Conservation (phyloP, 2,329 filamentous ascomycete species). For the Aspergillus sp. region DNA sequence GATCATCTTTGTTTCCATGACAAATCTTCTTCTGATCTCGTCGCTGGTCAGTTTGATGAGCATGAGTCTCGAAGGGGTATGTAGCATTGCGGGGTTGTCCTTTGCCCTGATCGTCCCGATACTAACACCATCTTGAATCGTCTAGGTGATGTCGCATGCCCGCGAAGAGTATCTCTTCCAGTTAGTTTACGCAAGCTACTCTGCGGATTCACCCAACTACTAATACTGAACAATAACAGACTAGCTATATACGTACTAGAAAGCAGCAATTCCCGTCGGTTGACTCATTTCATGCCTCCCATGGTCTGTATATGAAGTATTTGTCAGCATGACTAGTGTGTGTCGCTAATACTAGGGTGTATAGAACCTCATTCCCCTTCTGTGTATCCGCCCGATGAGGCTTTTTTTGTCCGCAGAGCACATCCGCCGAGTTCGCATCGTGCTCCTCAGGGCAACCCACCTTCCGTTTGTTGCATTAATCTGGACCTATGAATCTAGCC, state of each 20-base stretch:
- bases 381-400: slow-evolving; percentile 56
- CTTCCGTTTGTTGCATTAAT: slow-evolving; percentile 57
- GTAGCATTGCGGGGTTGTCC: slow-evolving; percentile 7
- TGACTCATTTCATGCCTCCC: slow-evolving; percentile 48
- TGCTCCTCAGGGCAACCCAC: slow-evolving; percentile 59
- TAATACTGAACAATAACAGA: slow-evolving; percentile 21
- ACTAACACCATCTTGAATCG: neutral
- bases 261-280: slow-evolving; percentile 44
- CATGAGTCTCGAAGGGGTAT: slow-evolving; percentile 56
- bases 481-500: slow-evolving; percentile 51
- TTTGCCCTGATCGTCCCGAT: neutral
- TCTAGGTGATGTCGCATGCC: slow-evolving; percentile 55
- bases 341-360: neutral
- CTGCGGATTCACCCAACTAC: neutral
- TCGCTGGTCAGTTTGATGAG: slow-evolving; percentile 58
- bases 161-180: slow-evolving; percentile 62
- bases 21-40: slow-evolving; percentile 60
- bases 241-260: slow-evolving; percentile 45
- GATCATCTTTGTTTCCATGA: slow-evolving; percentile 60
- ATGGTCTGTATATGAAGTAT: slow-evolving; percentile 31
- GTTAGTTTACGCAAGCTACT: slow-evolving; percentile 32
- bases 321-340: neutral
- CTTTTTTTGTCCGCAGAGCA: slow-evolving; percentile 54
- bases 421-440: slow-evolving; percentile 55
- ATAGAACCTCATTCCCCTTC: slow-evolving; percentile 59